Evolutionary conservation across 257 asterid species (phyloP), one percentile per base, ranked within the genome.

Genomic region (Thymus mandschuricus): DNA sequence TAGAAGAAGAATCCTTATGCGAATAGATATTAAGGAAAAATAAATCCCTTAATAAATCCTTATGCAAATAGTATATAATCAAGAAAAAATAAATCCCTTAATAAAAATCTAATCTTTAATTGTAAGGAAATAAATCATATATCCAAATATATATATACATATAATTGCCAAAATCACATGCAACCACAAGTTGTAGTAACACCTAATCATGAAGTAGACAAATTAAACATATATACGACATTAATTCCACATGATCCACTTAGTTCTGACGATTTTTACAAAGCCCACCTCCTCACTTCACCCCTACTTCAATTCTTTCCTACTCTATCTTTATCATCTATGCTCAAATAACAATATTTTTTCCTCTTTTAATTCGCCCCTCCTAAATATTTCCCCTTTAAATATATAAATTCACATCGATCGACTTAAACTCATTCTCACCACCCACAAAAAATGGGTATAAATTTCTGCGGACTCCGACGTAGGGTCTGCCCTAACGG

Each of bases 391-490:
- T 50, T 6, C n/a, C 27, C 64, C 62, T 33, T 62, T 66, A 60
- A 7, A 48, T 41, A 44, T 21, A 31, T 8, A 55, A 4, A 51
- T 51, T 45, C 56, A 10, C 41, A 27, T n/a, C 41, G 10, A 2
- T 40, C 52, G 0, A 7, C 33, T 13, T 9, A 54, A 8, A 54
- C 12, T 8, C 33, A 54, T 4, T 55, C 70, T 30, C 56, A 64
- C 52, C n/a, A 28, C 5, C 31, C 3, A 27, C 8, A 6, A 28
- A 3, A 44, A 28, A 86, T 88, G 96, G 81, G 70, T 15, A 54
- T 71, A 55, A 52, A 27, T 11, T 65, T 84, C n/a, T 80, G 86
- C 30, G 74, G 85, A 41, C 77, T 73, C 66, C 75, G 77, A n/a
- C 58, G 51, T 9, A 4, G 80, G 9, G 40, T 34, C 40, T 2